Evolutionary conservation across 2,329 filamentous ascomycete species (phyloP), one percentile per base, ranked within the genome.

Genomic region (Hirsutella rhossiliensis): DNA sequence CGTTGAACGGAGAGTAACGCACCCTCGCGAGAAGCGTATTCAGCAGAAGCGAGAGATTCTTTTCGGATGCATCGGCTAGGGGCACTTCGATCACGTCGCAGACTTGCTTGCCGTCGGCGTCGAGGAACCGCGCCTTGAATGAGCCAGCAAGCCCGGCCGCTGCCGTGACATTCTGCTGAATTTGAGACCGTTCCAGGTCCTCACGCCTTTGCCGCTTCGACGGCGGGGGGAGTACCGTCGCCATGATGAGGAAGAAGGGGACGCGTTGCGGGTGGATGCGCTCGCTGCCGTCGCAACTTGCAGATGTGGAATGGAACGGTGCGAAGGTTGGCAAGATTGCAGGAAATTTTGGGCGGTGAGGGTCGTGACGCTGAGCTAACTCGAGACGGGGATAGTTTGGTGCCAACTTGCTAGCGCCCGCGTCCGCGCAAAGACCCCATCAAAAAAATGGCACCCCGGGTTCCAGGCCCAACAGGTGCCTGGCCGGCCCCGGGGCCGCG

Each of bases 151-250:
- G 75, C 30, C 79, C 76, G 1, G 83, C 76, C 41, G 84, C 75
- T 19, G 80, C 69, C 37, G 75, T 68, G 42, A 90, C 75, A 66
- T 89, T 81, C 58, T 92, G 82, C 58, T 94, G 87, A 40, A 78
- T 68, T 51, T 80, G 74, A 8, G 84, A 76, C 56, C 78, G 79
- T 53, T 87, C 85, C 36, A 83, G 72, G 19, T 75, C 75, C 53
- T 86, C 86, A 41, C 83, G 78, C 63, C 82, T 84, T 60, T 95
- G 88, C 49, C 88, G 79, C 65, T 96, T 97, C 43, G 82, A 89
- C 5, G 87, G 86, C 40, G 86, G 87, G n/a, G 87, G 87, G 6
- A 82, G 62, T 40, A 89, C 66, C 5, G 87, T 94, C 53, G 87
- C 78, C 87, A 94, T 94, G 39, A 41, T 50, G 27, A 36, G 31